Conservation (phyloP, 768 basidiomycete species). For the Amanita inopinata region DNA sequence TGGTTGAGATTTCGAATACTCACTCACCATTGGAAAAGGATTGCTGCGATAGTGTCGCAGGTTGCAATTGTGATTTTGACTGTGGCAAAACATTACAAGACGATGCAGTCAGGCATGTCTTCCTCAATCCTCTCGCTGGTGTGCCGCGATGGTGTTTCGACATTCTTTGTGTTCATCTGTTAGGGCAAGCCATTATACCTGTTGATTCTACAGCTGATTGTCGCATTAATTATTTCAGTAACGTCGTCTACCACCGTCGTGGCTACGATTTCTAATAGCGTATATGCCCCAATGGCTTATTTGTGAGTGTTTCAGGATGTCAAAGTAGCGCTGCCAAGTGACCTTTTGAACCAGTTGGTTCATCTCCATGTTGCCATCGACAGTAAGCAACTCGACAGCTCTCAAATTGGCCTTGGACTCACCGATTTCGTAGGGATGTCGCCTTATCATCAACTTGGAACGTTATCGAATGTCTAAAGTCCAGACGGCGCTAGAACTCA, state of each 20-base stretch:
- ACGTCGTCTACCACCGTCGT: background rate
- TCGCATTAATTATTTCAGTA: background rate
- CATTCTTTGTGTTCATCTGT: constrained; percentile 2
- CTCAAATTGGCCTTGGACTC: background rate
- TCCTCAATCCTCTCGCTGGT: constrained; percentile 1
- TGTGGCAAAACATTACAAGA: background rate
- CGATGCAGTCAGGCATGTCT: background rate
- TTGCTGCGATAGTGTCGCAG: constrained; percentile 5
- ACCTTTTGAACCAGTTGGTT: constrained; percentile 5
- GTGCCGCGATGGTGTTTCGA: constrained; percentile 2
- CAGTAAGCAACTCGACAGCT: background rate
- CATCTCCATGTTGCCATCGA: background rate
- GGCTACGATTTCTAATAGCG: background rate
- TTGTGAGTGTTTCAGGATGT: background rate
- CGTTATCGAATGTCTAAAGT: constrained; percentile 1
- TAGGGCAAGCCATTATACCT: background rate
- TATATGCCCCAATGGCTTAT: constrained; percentile 3
- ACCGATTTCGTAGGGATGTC: background rate
- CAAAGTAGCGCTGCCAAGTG: background rate
- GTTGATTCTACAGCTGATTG: background rate
- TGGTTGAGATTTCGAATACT: too few species aligned
- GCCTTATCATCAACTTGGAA: constrained; percentile 4
- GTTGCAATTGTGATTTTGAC: constrained; percentile 1
- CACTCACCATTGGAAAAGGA: background rate
- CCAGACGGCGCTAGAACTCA: too few species aligned